Percentiles rank a stretch among this genome's conserved stretches.
These are phyloP conservation scores for Fusarium guadeloupense DNA, from an alignment of 2,329 filamentous ascomycete genomes.

Conservation along the genomic window DNA sequence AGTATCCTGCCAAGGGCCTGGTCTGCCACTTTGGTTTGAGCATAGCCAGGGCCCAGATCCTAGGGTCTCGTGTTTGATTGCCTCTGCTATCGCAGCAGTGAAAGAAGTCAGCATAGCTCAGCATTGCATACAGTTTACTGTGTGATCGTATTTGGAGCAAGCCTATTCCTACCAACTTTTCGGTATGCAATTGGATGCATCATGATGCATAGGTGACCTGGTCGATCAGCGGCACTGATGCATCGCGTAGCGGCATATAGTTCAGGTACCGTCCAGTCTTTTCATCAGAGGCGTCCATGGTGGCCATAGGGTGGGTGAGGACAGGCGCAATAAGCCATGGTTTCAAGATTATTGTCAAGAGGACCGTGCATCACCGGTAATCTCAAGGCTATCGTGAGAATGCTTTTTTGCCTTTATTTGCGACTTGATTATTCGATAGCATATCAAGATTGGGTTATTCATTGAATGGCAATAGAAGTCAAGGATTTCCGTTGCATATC, in stretches of 20 bases:
- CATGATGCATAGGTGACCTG: constrained; percentile 19
- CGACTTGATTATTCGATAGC: not conserved
- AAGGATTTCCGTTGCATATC: not conserved
- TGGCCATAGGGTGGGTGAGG: constrained; percentile 7
- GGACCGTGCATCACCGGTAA: constrained; percentile 18
- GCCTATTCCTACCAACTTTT: constrained; percentile 15
- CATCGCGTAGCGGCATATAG: constrained; percentile 4
- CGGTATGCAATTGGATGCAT: not conserved
- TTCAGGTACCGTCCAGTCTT: not conserved
- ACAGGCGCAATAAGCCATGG: constrained; percentile 22
- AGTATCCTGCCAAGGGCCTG: constrained; percentile 6
- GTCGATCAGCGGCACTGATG: constrained; percentile 16
- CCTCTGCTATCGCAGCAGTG: constrained; percentile 1
- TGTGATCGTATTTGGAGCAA: constrained; percentile 19
- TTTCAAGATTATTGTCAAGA: constrained; percentile 19
- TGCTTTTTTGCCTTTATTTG: not conserved
- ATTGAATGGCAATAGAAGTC: not conserved
- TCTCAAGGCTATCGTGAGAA: no score
- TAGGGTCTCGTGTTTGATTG: constrained; percentile 29
- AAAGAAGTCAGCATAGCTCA: not conserved
- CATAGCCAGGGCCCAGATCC: constrained; percentile 23
- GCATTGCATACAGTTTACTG: not conserved
- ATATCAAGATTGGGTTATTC: not conserved
- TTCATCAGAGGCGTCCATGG: constrained; percentile 20
- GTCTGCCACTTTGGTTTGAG: constrained; percentile 38